Base-by-base conservation (phyloP, 2,329 filamentous ascomycete genomes). In the Fusarium sterilihyphosum region DNA sequence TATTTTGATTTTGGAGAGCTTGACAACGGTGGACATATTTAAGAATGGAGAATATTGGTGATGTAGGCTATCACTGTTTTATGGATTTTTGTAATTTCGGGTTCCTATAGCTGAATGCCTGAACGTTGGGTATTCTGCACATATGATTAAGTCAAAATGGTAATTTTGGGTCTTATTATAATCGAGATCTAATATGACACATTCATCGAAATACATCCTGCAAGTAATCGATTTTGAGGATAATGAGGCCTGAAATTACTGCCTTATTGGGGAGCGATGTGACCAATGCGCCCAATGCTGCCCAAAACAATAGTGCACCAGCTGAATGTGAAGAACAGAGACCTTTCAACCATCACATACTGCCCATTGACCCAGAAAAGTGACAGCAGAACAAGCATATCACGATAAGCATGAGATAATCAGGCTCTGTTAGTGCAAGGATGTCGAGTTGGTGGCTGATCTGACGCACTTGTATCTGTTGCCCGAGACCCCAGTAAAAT, bases 361-460 rank as follows among this genome's bases (percentile, higher is more conserved):
- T 10, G 22, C 13, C 22, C 7, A 5, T 8, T 43, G 22, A n/a
- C 14, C n/a, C 12, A 22, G 22, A 11, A 24, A 44, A 17, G 41
- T 24, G 41, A 24, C 16, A 44, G 0, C 0, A 17, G 6, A 4
- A 24, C 16, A 5, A 17, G 13, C 2, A n/a, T 0, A 13, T 24
- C 41, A 6, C 1, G 12, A 43, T 24, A 43, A 16, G 41, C 22
- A 12, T 24, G 22, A 0, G 22, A 5, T 5, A 11, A 44, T 17
- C 0, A 24, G n/a, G 41, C 41, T 44, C 41, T 44, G 41, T 5
- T 7, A 5, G 14, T 24, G n/a, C 41, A 11, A 43, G 6, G 6
- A 17, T 4, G 4, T 1, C 22, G 22, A 41, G 13, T 16, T 41
- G 8, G 40, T 41, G 40, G 40, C 33, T 41, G 40, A 41, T 14